Base-by-base conservation (phyloP, 495 filamentous ascomycete genomes). In the Cercophora newfieldiana region DNA sequence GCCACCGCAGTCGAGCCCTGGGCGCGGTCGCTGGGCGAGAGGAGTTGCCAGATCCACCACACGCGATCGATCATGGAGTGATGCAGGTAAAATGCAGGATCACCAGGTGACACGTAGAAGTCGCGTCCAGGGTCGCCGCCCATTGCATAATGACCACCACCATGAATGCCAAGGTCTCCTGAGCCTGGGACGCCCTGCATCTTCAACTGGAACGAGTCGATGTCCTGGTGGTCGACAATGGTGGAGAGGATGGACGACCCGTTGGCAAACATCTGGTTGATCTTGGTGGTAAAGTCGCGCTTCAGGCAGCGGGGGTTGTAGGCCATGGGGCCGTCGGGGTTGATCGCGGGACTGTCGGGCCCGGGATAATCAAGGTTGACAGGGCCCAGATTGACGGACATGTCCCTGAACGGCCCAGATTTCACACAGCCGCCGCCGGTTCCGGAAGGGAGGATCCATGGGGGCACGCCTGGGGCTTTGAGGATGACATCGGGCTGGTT, bases 11-110 rank as follows among this genome's bases (percentile, higher is more conserved):
- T 7, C 3, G 22, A 12, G 0, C 59, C 53, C 0, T 59, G 16
- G 16, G 71, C 63, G 22, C 77, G 70, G 2, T 58, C 63, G 19
- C 63, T 63, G 1, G 77, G 72, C 65, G 81, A 71, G 26, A 78
- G 68, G 19, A 58, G 37, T 77, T 92, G 88, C 89, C 90, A 92
- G n/a, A 86, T 85, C 82, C 86, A 88, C 81, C 84, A 92, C 2
- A 85, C 61, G 12, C 85, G 83, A 70, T 91, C 89, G 55, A 91
- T 80, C 82, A 83, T 83, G 30, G 77, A 82, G 69, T 91, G 89
- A 68, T 91, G 89, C 19, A 87, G 78, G 69, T 78, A 91, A 74
- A 92, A 92, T 1, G 78, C 82, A 14, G 88, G 88, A 61, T 91
- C 89, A 5, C 86, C 86, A 7, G 88, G 86, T 10, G 82, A 86